Base-by-base conservation (phyloP, 352 stramenopile genomes). In the Elongisporangium senticosum region DNA sequence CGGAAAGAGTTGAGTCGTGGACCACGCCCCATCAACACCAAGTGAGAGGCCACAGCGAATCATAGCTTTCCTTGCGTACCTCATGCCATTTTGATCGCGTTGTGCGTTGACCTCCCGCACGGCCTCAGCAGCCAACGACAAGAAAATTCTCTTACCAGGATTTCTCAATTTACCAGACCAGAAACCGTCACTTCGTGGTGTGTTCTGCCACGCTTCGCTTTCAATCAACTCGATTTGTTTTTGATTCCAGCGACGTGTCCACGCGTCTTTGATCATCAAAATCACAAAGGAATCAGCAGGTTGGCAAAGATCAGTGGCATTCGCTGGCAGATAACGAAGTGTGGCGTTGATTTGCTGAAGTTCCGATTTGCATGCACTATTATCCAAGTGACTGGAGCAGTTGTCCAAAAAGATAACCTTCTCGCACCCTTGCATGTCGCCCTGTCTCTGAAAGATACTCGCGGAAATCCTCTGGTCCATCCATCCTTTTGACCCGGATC, bases 141-240 rank as follows among this genome's bases (percentile, higher is more conserved):
- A 23, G 37, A 72, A 72, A 28, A 62, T 64, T n/a, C 23, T 60
- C 51, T 73, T 69, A 7, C 55, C 61, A 43, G 63, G 67, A 17
- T 75, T 73, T n/a, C 59, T 62, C 3, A 78, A 59, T 49, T 71
- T 74, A 0, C 64, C 58, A 13, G 62, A 72, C 61, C 67, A 74
- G 24, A 28, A 55, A 19, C 62, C 58, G 28, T 72, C 33, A 17
- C 64, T 71, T 4, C 53, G 22, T 17, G 51, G 26, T 7, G 51
- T 61, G 39, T 73, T 66, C 28, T 72, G 61, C 67, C 71, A 79
- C 19, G 61, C 28, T 0, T 22, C 17, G 19, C 22, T 23, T 11
- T 67, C 52, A 39, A 75, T 75, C 17, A 74, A 28, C 6, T 62
- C 51, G 17, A 69, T 61, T n/a, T 75, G 75, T 58, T 68, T 65